A percentile compares a stretch with the other conserved stretches of the same genome.
Evolutionary conservation across 2,329 filamentous ascomycete genomes (phyloP).

Genomic region (Epichloe bromicola): DNA sequence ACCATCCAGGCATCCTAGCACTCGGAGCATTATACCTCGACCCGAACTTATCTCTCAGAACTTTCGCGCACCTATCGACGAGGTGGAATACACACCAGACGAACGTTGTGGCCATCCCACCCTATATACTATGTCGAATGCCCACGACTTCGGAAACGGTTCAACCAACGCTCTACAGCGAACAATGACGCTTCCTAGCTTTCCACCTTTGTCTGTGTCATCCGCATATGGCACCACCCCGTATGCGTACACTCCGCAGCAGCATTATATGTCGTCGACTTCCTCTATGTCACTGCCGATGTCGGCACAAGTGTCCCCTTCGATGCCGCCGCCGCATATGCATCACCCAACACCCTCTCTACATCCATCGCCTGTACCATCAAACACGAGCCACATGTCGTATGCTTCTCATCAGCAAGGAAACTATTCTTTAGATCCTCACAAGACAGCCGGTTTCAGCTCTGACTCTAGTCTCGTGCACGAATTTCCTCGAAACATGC

Average conservation of each 20-base stretch:
- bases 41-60: conserved; percentile 48
- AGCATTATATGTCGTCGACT: conserved; percentile 1
- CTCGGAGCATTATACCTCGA: conserved; percentile 37
- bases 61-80: conserved; percentile 54
- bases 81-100: conserved; percentile 29
- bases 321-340: neutral
- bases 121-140: conserved; percentile 6
- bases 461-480: conserved; percentile 9
- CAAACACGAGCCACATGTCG: neutral
- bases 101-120: conserved; percentile 1
- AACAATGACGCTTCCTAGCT: conserved; percentile 13
- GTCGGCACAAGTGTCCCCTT: conserved; percentile 1
- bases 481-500: conserved; percentile 15
- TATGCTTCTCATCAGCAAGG: conserved; percentile 4
- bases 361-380: conserved; percentile 6
- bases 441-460: conserved; percentile 7
- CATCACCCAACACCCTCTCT: conserved; percentile 7
- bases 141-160: conserved; percentile 6
- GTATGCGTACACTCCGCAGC: conserved; percentile 7
- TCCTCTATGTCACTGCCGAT: conserved; percentile 5
- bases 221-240: neutral
- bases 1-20: conserved; percentile 36
- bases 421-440: conserved; percentile 13
- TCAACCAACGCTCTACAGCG: conserved; percentile 13
- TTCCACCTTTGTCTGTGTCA: conserved; percentile 5